phyloP scores from a whole-genome alignment of 2,329 filamentous ascomycete genomes.

The Colletotrichum agaves region DNA sequence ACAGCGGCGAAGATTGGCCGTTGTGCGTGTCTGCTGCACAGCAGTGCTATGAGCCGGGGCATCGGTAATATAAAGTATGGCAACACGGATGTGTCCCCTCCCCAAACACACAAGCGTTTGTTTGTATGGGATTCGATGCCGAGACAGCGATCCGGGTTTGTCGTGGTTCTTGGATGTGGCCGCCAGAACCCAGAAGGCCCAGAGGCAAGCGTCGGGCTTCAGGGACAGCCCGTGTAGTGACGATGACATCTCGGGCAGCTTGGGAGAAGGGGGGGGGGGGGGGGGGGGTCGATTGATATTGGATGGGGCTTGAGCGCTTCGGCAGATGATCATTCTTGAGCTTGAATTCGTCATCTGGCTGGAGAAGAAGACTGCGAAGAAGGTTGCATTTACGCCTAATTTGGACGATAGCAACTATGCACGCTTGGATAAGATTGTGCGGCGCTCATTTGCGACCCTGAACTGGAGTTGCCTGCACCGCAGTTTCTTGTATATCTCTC shows the following conservation, averaged over 20 bases:
- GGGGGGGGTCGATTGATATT: neutral
- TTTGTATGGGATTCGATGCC: conserved; percentile 25
- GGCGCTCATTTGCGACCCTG: conserved; percentile 1
- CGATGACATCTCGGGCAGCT: neutral
- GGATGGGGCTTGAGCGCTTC: conserved; percentile 21
- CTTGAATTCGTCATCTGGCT: conserved; percentile 24
- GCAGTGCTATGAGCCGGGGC: neutral
- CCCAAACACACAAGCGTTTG: conserved; percentile 23
- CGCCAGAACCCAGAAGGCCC: neutral
- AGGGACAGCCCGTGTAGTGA: conserved; percentile 18
- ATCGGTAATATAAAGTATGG: neutral
- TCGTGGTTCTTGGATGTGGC: conserved; percentile 8
- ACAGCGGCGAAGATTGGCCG: neutral
- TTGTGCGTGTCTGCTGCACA: conserved; percentile 9
- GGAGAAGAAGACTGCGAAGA: neutral
- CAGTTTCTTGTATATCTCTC: neutral
- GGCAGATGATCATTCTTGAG: conserved; percentile 29
- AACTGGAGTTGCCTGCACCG: neutral
- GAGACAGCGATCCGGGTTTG: conserved; percentile 24
- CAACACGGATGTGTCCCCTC: conserved; percentile 13
- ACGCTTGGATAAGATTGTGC: neutral
- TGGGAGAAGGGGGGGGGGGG: too few relatives aligned
- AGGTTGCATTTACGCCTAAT: conserved; percentile 18
- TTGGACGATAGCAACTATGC: conserved; percentile 1
- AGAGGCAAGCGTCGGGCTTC: neutral